Percentiles rank a stretch among this genome's conserved stretches.
phyloP scores from a whole-genome alignment of 2,329 filamentous ascomycete species.

The Fusarium goolgardi region DNA sequence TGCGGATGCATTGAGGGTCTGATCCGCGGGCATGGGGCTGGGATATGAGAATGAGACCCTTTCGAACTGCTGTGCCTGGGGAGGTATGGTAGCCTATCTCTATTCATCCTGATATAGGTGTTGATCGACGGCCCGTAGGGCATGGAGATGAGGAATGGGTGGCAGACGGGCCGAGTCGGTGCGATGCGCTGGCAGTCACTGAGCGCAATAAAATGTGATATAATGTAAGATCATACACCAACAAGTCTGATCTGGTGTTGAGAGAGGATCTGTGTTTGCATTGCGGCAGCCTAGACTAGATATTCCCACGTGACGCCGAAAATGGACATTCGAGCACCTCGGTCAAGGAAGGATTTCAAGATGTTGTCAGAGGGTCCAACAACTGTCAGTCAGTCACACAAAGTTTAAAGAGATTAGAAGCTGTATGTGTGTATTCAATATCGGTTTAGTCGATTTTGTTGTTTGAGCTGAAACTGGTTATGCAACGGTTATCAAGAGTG shows the following conservation, averaged over 20 bases:
- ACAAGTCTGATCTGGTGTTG: conserved; percentile 1
- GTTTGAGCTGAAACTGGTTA: conserved; percentile 17
- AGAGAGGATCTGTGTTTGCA: not conserved
- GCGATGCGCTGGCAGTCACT: conserved; percentile 32
- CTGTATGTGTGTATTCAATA: not conserved
- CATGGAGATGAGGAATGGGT: conserved; percentile 11
- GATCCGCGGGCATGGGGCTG: conserved; percentile 33
- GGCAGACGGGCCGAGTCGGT: conserved; percentile 20
- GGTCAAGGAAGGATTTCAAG: conserved; percentile 15
- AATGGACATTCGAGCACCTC: conserved; percentile 7
- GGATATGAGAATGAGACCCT: conserved; percentile 3
- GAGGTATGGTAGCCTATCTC: not conserved
- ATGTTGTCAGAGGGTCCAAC: conserved; percentile 18
- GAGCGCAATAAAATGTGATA: conserved; percentile 18
- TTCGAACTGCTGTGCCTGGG: conserved; percentile 23
- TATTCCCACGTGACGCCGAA: conserved; percentile 26
- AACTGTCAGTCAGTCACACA: not conserved
- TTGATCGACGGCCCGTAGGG: conserved; percentile 32
- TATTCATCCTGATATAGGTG: conserved; percentile 25
- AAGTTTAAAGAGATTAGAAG: not conserved
- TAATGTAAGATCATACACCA: conserved; percentile 15
- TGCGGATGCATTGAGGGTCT: conserved; percentile 39
- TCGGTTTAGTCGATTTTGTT: not conserved
- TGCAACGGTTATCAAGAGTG: conserved; percentile 5
- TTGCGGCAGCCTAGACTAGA: conserved; percentile 13